phyloP scores from a whole-genome alignment of 495 filamentous ascomycete species.

The Penicillium alfredii region DNA sequence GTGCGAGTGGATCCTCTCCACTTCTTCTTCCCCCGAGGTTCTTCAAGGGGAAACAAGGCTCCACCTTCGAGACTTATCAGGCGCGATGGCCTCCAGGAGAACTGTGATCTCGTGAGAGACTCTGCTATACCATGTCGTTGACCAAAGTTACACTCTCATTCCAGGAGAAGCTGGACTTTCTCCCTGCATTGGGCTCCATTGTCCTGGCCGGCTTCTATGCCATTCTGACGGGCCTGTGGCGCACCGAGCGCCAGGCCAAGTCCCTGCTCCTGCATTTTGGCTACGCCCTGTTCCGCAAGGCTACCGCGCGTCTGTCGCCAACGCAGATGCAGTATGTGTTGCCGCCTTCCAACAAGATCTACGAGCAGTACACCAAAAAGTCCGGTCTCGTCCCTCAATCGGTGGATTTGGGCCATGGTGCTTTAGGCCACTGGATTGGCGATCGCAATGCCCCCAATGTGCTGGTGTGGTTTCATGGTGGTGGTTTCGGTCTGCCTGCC shows the following conservation, averaged over 20 bases:
- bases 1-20: no score
- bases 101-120: no score
- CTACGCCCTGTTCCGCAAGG: constrained; percentile 35
- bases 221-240: constrained; percentile 28
- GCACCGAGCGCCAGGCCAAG: constrained; percentile 30
- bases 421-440: constrained; percentile 56
- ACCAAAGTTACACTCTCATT: constrained; percentile 21
- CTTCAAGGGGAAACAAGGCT: not conserved
- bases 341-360: constrained; percentile 44
- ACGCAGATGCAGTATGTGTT: constrained; percentile 32
- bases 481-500: constrained; percentile 53
- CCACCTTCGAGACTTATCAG: constrained; percentile 5
- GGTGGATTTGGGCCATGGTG: constrained; percentile 47
- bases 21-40: constrained; percentile 8
- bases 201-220: constrained; percentile 26
- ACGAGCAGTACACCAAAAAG: constrained; percentile 40
- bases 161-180: constrained; percentile 29
- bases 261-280: constrained; percentile 32
- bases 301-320: constrained; percentile 24
- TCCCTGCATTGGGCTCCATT: constrained; percentile 30
- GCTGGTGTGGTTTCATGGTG: constrained; percentile 57
- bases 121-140: constrained; percentile 17
- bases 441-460: constrained; percentile 46
- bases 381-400: constrained; percentile 37
- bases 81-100: constrained; percentile 1